Evolutionary conservation across 306 rosid genomes (phyloP).

Genomic region (Dicorynia guianensis): DNA sequence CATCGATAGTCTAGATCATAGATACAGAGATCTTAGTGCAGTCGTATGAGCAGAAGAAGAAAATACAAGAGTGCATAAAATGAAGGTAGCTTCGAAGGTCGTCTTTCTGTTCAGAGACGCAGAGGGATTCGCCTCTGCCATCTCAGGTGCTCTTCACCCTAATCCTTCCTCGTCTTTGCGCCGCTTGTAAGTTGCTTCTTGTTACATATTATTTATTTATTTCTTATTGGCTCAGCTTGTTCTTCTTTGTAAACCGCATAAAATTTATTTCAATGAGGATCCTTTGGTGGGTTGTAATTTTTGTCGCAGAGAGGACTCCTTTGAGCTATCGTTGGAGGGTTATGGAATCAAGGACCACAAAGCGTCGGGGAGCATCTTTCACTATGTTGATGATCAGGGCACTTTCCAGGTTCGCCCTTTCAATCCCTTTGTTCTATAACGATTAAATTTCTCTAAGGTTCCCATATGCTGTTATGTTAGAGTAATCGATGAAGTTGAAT

Average conservation of each 20-base stretch:
- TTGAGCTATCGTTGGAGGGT: slow-evolving; percentile 67
- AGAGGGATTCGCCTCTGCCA: slow-evolving; percentile 69
- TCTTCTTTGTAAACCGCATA: background rate
- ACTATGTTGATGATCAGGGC: slow-evolving; percentile 63
- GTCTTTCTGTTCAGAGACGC: slow-evolving; percentile 66
- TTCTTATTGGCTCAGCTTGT: background rate
- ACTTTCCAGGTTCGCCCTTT: slow-evolving; percentile 52
- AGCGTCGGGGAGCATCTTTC: slow-evolving; percentile 67
- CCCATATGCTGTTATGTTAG: background rate
- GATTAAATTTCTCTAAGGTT: background rate
- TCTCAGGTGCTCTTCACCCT: slow-evolving; percentile 59
- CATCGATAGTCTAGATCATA: no score
- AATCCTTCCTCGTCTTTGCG: slow-evolving; percentile 49
- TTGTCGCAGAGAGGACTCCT: slow-evolving; percentile 63
- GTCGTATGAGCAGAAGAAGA: no score
- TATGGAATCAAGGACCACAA: slow-evolving; percentile 69
- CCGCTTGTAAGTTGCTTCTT: slow-evolving; percentile 46
- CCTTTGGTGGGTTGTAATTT: background rate
- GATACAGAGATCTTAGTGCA: no score
- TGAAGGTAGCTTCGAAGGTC: slow-evolving; percentile 66
- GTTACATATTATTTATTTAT: no score
- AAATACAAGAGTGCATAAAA: background rate
- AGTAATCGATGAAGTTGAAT: background rate
- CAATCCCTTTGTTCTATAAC: background rate
- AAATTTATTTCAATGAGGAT: background rate